phyloP scores from a whole-genome alignment of 805 yeast species.

The Barnettozyma wickerhamii region DNA sequence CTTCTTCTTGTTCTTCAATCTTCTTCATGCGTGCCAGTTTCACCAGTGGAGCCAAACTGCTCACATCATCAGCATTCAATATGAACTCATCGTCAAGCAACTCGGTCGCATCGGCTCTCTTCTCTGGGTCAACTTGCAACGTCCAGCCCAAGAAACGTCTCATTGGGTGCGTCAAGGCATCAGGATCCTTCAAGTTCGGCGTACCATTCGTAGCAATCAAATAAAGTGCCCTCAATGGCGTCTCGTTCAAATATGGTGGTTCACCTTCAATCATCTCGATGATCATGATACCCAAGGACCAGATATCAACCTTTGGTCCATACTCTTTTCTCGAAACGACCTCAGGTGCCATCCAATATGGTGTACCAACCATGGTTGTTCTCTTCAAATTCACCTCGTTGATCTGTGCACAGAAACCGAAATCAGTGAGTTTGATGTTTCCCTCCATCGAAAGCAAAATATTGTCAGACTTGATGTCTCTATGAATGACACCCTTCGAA shows the following conservation, averaged over 20 bases:
- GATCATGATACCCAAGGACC: slow-evolving; percentile 98
- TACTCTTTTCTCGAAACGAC: slow-evolving; percentile 93
- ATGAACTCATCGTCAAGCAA: slow-evolving; percentile 66
- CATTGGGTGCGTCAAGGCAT: slow-evolving; percentile 60
- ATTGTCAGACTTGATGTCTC: slow-evolving; percentile 96
- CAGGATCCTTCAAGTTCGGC: slow-evolving; percentile 88
- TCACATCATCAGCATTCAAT: slow-evolving; percentile 54
- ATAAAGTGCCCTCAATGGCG: slow-evolving; percentile 90
- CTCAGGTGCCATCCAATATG: slow-evolving; percentile 99
- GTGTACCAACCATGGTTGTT: slow-evolving; percentile 99
- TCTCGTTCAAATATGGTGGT: slow-evolving; percentile 96
- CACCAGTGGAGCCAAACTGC: slow-evolving; percentile 67
- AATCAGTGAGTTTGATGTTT: slow-evolving; percentile 90
- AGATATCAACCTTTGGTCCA: slow-evolving; percentile 94
- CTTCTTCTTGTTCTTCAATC: slow-evolving; percentile 32
- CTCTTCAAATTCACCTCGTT: slow-evolving; percentile 80
- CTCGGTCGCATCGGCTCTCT: slow-evolving; percentile 74
- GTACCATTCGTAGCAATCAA: slow-evolving; percentile 96
- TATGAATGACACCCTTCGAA: slow-evolving; percentile 86
- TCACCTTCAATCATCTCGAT: slow-evolving; percentile 99
- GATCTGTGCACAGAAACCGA: slow-evolving; percentile 94
- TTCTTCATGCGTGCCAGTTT: slow-evolving; percentile 70
- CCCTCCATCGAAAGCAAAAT: slow-evolving; percentile 80
- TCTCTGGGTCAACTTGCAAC: slow-evolving; percentile 77
- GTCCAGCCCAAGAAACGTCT: slow-evolving; percentile 71